phyloP scores from a whole-genome alignment of 805 yeast species.

The Yamadazyma scolyti region DNA sequence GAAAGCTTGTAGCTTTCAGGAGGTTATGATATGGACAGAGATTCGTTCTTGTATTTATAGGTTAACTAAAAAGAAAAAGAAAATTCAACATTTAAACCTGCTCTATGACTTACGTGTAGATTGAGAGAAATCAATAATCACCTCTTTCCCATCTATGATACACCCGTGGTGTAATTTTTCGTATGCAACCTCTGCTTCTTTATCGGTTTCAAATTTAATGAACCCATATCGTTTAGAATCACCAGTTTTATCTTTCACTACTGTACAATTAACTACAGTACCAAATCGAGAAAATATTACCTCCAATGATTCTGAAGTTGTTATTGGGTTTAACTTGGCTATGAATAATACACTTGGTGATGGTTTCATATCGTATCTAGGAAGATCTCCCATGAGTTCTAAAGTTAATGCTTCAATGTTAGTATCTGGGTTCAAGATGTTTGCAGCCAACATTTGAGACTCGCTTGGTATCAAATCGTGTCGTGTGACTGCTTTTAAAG shows the following conservation, averaged over 20 bases:
- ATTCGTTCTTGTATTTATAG: conserved; percentile 3
- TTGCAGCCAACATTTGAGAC: conserved; percentile 11
- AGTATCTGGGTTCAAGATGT: conserved; percentile 23
- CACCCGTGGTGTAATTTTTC: conserved; percentile 54
- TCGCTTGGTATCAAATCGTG: conserved; percentile 4
- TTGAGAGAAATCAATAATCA: conserved; percentile 69
- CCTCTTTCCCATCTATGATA: conserved; percentile 58
- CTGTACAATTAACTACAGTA: conserved; percentile 45
- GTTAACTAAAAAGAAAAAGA: not conserved
- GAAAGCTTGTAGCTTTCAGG: no score
- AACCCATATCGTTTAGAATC: conserved; percentile 61
- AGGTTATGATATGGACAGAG: no score
- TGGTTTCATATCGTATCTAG: conserved; percentile 55
- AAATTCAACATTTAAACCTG: no score
- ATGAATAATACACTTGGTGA: conserved; percentile 60
- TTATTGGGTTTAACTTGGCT: conserved; percentile 60
- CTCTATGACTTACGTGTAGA: conserved; percentile 9
- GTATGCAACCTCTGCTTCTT: conserved; percentile 60
- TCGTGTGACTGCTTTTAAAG: conserved; percentile 11
- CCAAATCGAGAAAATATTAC: conserved; percentile 65
- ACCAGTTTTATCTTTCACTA: conserved; percentile 48
- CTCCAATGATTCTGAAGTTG: conserved; percentile 53
- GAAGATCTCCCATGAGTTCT: conserved; percentile 62
- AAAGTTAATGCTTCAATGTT: conserved; percentile 56
- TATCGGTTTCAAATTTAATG: conserved; percentile 48